phyloP scores from a whole-genome alignment of 257 asterid genomes.

The Capsicum pubescens region DNA sequence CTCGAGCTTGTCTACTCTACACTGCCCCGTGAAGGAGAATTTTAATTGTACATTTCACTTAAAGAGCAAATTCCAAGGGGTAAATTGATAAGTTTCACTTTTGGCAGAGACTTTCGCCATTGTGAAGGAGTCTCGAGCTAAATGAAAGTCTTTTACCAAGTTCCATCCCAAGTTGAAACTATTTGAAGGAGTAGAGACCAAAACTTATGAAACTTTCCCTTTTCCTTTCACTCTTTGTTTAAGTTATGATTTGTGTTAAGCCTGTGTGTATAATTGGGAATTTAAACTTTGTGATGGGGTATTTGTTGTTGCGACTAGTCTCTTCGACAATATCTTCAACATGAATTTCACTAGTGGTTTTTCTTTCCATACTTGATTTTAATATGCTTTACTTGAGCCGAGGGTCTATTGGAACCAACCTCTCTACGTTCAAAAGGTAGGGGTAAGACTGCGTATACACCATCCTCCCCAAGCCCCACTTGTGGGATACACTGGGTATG shows the following conservation, averaged over 20 bases:
- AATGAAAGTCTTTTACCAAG: neutral
- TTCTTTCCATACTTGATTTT: neutral
- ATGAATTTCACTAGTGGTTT: neutral
- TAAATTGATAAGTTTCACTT: neutral
- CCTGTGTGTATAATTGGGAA: neutral
- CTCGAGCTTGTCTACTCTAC: neutral
- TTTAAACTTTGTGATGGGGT: neutral
- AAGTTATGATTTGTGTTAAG: neutral
- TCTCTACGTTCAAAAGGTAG: neutral
- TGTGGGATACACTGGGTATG: neutral
- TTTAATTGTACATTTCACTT: neutral
- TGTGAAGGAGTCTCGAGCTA: neutral
- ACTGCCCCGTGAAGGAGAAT: neutral
- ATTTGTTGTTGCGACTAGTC: neutral
- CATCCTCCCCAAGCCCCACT: neutral
- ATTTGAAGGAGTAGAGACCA: slow-evolving; percentile 17
- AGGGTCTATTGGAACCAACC: neutral
- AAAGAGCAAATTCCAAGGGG: neutral
- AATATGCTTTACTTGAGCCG: neutral
- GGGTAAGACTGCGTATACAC: neutral
- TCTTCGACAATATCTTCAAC: neutral
- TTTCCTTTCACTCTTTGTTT: neutral
- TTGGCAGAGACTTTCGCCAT: neutral
- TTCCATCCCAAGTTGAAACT: neutral
- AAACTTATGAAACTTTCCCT: neutral